A percentile compares a stretch with the other conserved stretches of the same genome.
Conservation (phyloP, 2,329 filamentous ascomycete genomes). For the Fusarium sp. region DNA sequence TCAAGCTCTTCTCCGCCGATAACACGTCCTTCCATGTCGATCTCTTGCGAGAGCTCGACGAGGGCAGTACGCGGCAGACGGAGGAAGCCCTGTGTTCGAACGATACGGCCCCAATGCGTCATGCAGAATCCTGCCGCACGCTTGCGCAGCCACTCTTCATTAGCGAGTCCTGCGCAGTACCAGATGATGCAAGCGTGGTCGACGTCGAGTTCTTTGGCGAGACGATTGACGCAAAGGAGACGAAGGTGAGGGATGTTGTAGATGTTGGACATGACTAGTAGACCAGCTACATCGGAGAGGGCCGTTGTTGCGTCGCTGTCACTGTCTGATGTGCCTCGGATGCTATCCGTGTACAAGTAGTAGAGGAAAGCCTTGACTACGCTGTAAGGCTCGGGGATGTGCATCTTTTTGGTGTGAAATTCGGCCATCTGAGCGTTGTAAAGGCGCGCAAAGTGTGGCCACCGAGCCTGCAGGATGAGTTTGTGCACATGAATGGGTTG, state of each 20-base stretch:
- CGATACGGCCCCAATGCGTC: constrained; percentile 94
- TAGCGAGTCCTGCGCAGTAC: constrained; percentile 91
- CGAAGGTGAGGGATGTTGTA: constrained; percentile 97
- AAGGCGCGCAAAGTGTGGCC: constrained; percentile 95
- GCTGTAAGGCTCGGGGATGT: constrained; percentile 95
- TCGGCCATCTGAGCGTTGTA: constrained; percentile 97
- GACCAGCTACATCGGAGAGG: constrained; percentile 89
- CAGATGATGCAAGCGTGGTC: constrained; percentile 96
- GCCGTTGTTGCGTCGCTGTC: constrained; percentile 80
- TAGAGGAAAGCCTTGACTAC: constrained; percentile 96
- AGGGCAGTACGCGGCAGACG: constrained; percentile 83
- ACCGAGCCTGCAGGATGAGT: constrained; percentile 92
- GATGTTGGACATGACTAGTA: constrained; percentile 97
- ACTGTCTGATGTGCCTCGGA: constrained; percentile 69
- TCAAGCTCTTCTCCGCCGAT: constrained; percentile 88
- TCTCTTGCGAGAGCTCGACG: constrained; percentile 92
- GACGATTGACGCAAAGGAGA: constrained; percentile 89
- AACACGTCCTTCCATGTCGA: constrained; percentile 92
- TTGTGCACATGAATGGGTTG: constrained; percentile 94
- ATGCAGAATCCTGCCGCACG: constrained; percentile 91
- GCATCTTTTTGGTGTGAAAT: constrained; percentile 97
- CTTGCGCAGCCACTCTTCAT: constrained; percentile 93
- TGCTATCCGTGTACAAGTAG: constrained; percentile 97
- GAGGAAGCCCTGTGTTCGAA: constrained; percentile 89
- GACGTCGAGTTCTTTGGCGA: constrained; percentile 92